phyloP scores from a whole-genome alignment of 257 asterid genomes.

The Gentiana straminea region DNA sequence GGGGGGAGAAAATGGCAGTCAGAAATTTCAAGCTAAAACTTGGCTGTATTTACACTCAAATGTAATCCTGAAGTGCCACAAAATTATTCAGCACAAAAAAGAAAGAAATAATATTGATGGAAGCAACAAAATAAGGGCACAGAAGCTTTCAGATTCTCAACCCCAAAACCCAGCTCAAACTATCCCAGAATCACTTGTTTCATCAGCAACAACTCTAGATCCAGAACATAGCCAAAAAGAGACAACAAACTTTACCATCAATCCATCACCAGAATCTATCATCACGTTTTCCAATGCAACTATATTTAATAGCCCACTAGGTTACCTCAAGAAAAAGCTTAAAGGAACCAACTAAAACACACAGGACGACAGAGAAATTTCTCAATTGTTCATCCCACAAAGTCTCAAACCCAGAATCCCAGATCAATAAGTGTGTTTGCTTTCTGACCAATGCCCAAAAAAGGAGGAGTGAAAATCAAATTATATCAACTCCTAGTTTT shows the following conservation, averaged over 20 bases:
- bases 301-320: slow-evolving; percentile 12
- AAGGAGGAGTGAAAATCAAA: slow-evolving; percentile 14
- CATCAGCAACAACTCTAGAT: slow-evolving; percentile 41
- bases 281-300: slow-evolving; percentile 20
- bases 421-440: slow-evolving; percentile 35
- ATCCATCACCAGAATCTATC: slow-evolving; percentile 14
- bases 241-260: slow-evolving; percentile 3
- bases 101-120: slow-evolving; percentile 13
- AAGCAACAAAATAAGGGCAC: slow-evolving; percentile 4
- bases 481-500: slow-evolving; percentile 11
- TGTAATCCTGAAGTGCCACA: slow-evolving; percentile 9
- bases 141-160: slow-evolving; percentile 10
- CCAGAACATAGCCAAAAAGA: slow-evolving; percentile 31
- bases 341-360: slow-evolving; percentile 17
- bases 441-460: slow-evolving; percentile 11
- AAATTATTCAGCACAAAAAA: slow-evolving; percentile 10
- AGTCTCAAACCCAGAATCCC: slow-evolving; percentile 16
- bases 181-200: slow-evolving; percentile 52
- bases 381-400: slow-evolving; percentile 12
- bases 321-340: slow-evolving; percentile 10
- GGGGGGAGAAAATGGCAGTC: slow-evolving; percentile 20
- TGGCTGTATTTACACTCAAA: slow-evolving; percentile 30
- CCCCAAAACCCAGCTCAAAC: slow-evolving; percentile 38
- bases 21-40: slow-evolving; percentile 24
- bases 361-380: slow-evolving; percentile 9